Percentiles rank a stretch among this genome's conserved stretches.
Evolutionary conservation across 2,329 filamentous ascomycete species (phyloP).

Genomic region (Corinectria fuckeliana): DNA sequence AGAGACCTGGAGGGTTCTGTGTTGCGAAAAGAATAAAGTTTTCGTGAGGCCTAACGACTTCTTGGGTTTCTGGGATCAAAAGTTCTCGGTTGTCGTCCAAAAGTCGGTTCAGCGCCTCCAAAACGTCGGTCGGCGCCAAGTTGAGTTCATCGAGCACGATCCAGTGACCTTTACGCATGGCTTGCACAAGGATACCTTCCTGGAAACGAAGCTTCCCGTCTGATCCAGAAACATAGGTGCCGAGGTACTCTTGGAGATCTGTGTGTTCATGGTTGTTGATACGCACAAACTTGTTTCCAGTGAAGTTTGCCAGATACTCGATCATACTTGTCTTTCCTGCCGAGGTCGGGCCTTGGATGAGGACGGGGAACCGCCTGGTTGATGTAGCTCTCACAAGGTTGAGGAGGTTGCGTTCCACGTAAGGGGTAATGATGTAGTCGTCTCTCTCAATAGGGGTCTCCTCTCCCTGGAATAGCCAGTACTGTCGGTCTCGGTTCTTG

Average conservation of each 20-base stretch:
- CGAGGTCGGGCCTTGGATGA: conserved; percentile 96
- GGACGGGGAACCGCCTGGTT: conserved; percentile 87
- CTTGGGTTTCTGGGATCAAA: conserved; percentile 94
- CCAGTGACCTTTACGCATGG: conserved; percentile 93
- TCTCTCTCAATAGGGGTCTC: conserved; percentile 70
- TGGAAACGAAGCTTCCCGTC: conserved; percentile 90
- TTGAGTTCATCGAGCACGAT: conserved; percentile 98
- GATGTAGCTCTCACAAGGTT: conserved; percentile 94
- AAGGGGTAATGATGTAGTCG: conserved; percentile 96
- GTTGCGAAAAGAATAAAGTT: conserved; percentile 99
- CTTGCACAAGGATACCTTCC: conserved; percentile 91
- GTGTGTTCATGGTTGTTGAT: conserved; percentile 99
- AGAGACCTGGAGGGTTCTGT: conserved; percentile 94
- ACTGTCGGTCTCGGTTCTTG: conserved; percentile 70
- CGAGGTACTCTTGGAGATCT: conserved; percentile 95
- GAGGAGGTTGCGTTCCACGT: conserved; percentile 91
- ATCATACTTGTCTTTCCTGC: conserved; percentile 99
- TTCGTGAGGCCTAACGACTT: conserved; percentile 87
- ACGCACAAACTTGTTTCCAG: conserved; percentile 94
- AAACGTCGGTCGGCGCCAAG: conserved; percentile 92
- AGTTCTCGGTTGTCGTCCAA: conserved; percentile 97
- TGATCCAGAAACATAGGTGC: conserved; percentile 86
- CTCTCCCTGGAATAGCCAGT: conserved; percentile 85
- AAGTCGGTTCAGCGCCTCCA: conserved; percentile 93
- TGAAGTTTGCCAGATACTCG: conserved; percentile 95